Percentiles rank a stretch among this genome's conserved stretches.
Evolutionary conservation across 202 grass and related monocot genomes (phyloP).

Genomic region (Setaria italica): DNA sequence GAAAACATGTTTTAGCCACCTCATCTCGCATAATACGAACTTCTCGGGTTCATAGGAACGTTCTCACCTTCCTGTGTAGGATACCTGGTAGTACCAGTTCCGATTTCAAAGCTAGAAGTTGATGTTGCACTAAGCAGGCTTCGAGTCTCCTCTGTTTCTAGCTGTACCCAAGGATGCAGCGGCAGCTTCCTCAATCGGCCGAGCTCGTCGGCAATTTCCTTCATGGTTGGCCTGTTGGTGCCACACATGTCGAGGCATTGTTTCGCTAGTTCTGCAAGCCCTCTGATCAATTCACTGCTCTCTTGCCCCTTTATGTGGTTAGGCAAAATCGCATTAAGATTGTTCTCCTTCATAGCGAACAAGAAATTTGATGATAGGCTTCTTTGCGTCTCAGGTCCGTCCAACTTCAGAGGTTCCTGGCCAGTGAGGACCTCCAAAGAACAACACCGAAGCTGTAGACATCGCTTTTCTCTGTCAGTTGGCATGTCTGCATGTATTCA

Average conservation of each 20-base stretch:
- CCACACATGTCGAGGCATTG: conserved; percentile 62
- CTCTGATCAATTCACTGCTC: conserved; percentile 39
- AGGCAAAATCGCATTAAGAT: conserved; percentile 32
- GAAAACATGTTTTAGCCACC: neutral
- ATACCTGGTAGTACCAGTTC: neutral
- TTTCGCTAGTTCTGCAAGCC: conserved; percentile 51
- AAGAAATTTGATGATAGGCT: conserved; percentile 44
- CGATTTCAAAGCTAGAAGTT: neutral
- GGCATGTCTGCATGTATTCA: conserved; percentile 59
- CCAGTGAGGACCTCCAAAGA: conserved; percentile 50
- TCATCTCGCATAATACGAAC: conserved; percentile 28
- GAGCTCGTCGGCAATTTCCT: conserved; percentile 49
- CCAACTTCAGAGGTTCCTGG: conserved; percentile 35
- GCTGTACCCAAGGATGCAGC: conserved; percentile 45
- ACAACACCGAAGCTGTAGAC: conserved; percentile 70
- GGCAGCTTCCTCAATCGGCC: conserved; percentile 44
- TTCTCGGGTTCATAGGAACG: conserved; percentile 39
- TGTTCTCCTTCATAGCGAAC: conserved; percentile 48
- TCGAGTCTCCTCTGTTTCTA: neutral
- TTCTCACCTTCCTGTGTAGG: neutral
- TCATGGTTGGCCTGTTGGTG: conserved; percentile 57
- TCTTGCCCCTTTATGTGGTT: conserved; percentile 48
- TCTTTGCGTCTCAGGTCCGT: conserved; percentile 26
- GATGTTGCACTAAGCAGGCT: conserved; percentile 15
- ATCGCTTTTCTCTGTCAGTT: conserved; percentile 67